Base-by-base conservation (phyloP, 1,284 basidiomycete genomes). In the Tylopilus sp. region DNA sequence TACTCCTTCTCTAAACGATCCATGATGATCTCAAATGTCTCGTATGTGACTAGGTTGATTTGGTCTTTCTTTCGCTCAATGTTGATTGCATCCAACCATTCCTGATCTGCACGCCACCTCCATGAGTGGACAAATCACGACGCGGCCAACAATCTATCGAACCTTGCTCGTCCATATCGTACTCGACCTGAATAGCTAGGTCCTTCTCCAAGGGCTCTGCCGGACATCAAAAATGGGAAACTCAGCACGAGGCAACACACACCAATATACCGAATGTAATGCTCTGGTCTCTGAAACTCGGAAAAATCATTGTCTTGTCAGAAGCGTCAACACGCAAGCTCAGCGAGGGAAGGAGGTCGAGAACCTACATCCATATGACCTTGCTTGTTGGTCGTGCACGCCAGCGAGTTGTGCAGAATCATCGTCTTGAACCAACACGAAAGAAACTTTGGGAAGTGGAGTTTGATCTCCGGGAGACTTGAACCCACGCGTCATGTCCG, bases 121-220 rank as follows among this genome's bases (percentile, higher is more conserved):
- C 36, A 11, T 45, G 44, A 52, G 48, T 21, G 38, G 46, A 49
- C 42, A 20, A 4, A 21, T 21, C 24, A 17, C 31, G 12, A 35
- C 20, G 31, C 21, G 18, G 42, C 9, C 29, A 38, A 46, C 3
- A 9, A 36, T 39, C 21, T 58, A 71, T 46, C 35, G 6, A 37
- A 90, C 92, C 94, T 81, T 98, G 95, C 66, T 98, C 96, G 64
- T 99, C 96, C 94, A 99, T 99, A 67, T 99, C 96, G 75, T 99
- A 99, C 69, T 99, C 96, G 41, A 98, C 95, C 64, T 95, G 93
- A 41, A 83, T 81, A 10, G 88, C 88, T 28, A 98, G 81, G 57
- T 99, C 96, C 47, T 81, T 83, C 68, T 99, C 95, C 57, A 95
- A 76, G 0, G 95, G 95, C 64, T 97, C 95, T 93, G 59, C 28